Conservation (phyloP, 495 filamentous ascomycete genomes). For the Symbiotaphrina buchneri region DNA sequence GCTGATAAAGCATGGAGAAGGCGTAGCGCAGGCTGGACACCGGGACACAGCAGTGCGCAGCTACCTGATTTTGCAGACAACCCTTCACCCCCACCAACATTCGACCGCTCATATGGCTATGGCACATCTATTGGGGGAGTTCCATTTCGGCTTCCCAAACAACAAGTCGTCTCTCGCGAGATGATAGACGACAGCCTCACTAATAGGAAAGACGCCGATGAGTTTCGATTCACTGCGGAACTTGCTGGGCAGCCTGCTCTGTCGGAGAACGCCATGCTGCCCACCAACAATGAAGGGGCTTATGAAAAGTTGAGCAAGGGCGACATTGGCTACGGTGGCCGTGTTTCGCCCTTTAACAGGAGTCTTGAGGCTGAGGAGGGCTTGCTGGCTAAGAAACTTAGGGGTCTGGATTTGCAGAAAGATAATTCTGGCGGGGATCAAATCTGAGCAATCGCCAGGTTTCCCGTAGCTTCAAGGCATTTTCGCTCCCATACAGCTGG, state of each 20-base stretch:
- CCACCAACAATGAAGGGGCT: constrained; percentile 13
- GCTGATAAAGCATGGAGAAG: constrained; percentile 32
- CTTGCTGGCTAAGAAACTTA: constrained; percentile 28
- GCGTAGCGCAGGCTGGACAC: constrained; percentile 31
- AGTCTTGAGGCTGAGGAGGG: constrained; percentile 23
- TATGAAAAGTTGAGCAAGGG: constrained; percentile 49
- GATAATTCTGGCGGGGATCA: background rate
- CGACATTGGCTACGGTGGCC: constrained; percentile 43
- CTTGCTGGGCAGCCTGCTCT: constrained; percentile 8
- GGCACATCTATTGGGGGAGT: too few relatives aligned
- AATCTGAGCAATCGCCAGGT: background rate
- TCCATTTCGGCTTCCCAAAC: too few relatives aligned
- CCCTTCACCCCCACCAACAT: too few relatives aligned
- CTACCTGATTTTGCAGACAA: too few relatives aligned
- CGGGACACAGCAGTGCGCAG: too few relatives aligned
- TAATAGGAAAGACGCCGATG: too few relatives aligned
- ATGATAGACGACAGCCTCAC: too few relatives aligned
- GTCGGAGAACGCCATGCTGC: constrained; percentile 8
- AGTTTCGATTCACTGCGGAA: too few relatives aligned
- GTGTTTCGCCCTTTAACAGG: constrained; percentile 14
- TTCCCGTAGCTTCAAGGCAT: too few relatives aligned
- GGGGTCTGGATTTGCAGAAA: constrained; percentile 9
- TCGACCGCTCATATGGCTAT: too few relatives aligned
- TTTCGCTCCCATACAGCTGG: too few relatives aligned
- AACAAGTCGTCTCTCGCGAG: too few relatives aligned